Percentiles rank a stretch among this genome's conserved stretches.
These are phyloP conservation scores for Jackrogersella multiformis DNA, from an alignment of 495 filamentous ascomycete species.

Conservation along the genomic window DNA sequence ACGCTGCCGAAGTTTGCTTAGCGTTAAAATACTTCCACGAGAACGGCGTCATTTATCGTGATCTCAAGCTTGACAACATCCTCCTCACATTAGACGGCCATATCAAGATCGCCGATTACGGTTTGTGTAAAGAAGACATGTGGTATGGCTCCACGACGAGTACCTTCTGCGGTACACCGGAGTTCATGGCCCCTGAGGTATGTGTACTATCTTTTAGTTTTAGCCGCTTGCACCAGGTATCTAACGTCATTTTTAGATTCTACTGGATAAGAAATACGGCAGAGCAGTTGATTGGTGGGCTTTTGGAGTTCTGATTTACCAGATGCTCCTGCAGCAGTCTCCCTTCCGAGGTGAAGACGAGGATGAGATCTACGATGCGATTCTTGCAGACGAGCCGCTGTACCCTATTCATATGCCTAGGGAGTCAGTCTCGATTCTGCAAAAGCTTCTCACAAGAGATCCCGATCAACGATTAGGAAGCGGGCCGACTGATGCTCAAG, in stretches of 20 bases:
- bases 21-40: conserved; percentile 99
- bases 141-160: conserved; percentile 97
- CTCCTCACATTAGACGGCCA: conserved; percentile 94
- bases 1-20: conserved; percentile 95
- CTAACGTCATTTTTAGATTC: conserved; percentile 69
- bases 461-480: conserved; percentile 91
- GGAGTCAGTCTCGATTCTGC: conserved; percentile 95
- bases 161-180: conserved; percentile 98
- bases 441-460: conserved; percentile 96
- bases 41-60: conserved; percentile 99
- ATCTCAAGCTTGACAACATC: conserved; percentile 99
- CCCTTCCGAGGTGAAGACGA: conserved; percentile 99
- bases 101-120: conserved; percentile 98
- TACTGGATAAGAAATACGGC: conserved; percentile 98
- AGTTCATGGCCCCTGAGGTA: conserved; percentile 99
- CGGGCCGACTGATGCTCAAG: conserved; percentile 96
- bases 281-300: conserved; percentile 99
- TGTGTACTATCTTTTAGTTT: conserved; percentile 33
- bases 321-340: conserved; percentile 99
- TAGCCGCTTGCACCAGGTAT: background rate
- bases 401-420: conserved; percentile 99
- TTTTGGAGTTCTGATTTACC: conserved; percentile 99
- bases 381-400: conserved; percentile 95
- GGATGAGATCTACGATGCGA: conserved; percentile 99
- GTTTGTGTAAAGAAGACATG: conserved; percentile 99